phyloP scores from a whole-genome alignment of 164 flowering plant species.

The Annona squamosa region DNA sequence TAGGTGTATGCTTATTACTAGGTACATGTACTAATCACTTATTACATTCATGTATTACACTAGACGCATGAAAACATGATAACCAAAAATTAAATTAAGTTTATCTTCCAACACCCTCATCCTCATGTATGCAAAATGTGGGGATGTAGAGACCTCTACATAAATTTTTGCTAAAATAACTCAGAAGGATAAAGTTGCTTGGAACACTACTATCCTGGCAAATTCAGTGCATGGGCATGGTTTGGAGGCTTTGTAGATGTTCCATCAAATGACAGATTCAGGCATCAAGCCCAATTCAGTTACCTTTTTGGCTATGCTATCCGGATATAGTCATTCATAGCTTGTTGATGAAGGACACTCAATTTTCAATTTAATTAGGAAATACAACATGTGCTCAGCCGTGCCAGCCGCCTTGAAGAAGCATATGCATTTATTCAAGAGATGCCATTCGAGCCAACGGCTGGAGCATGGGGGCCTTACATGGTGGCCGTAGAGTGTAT shows the following conservation, averaged over 20 bases:
- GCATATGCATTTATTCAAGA: slow-evolving; percentile 43
- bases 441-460: slow-evolving; percentile 50
- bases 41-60: too few relatives aligned
- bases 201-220: slow-evolving; percentile 64
- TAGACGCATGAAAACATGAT: too few relatives aligned
- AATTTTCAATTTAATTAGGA: slow-evolving; percentile 38
- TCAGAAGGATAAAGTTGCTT: slow-evolving; percentile 38
- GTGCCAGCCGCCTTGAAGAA: slow-evolving; percentile 45
- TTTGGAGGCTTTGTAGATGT: slow-evolving; percentile 34
- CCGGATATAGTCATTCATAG: slow-evolving; percentile 51
- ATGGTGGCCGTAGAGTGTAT: slow-evolving; percentile 48
- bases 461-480: slow-evolving; percentile 62
- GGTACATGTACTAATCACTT: too few relatives aligned
- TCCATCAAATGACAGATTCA: slow-evolving; percentile 34
- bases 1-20: too few relatives aligned
- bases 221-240: slow-evolving; percentile 60
- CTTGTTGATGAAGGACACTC: slow-evolving; percentile 40
- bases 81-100: too few relatives aligned
- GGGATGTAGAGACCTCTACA: slow-evolving; percentile 30
- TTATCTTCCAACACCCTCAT: too few relatives aligned
- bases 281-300: slow-evolving; percentile 47
- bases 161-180: slow-evolving; percentile 33
- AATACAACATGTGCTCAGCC: slow-evolving; percentile 39
- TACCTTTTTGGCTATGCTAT: slow-evolving; percentile 47
- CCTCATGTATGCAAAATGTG: slow-evolving; percentile 32